Base-by-base conservation (phyloP, 169 alveolate genomes). In the Plasmodium relictum region DNA sequence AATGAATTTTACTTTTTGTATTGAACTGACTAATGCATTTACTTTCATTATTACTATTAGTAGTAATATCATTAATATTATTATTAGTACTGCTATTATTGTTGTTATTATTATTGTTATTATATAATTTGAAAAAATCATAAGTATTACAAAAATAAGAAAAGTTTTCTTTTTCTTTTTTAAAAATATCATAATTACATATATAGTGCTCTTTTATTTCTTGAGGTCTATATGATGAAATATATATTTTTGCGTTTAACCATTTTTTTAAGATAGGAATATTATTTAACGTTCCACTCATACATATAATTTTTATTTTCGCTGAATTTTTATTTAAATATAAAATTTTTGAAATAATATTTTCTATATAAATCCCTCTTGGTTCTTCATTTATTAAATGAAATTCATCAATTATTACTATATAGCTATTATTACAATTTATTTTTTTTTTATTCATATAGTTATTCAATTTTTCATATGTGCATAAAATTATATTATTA, bases 351-450 rank as follows among this genome's bases (percentile, higher is more conserved):
- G 91, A 66, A 22, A 83, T 48, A 26, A 83, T 68, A 41, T 83
- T 83, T 24, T 83, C 91, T 0, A 83, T 83, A 45, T 83, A 83
- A 4, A 83, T 83, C 6, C 91, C 91, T 14, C 91, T 83, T 31
- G 73, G 73, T 37, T 54, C 66, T 83, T 83, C 91, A 56, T 74
- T 68, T 3, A 83, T 83, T 31, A 50, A 70, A 20, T 83, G 91
- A 44, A 83, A 62, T 58, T 83, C 91, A 16, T 83, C 91, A 12
- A 83, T 68, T 59, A 83, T 61, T 7, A 83, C 74, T 22, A 83
- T 39, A 56, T 10, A 66, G 6, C 24, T 78, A 18, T 16, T 45
- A 20, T 44, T 31, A 61, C 24, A 12, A 10, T 20, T 37, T 50
- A 80, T 20, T 56, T 80, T 54, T 1, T 68, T 80, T 59, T 50